Base-by-base conservation (phyloP, 1,139 yeast genomes). In the Kurtzmaniella natalensis region DNA sequence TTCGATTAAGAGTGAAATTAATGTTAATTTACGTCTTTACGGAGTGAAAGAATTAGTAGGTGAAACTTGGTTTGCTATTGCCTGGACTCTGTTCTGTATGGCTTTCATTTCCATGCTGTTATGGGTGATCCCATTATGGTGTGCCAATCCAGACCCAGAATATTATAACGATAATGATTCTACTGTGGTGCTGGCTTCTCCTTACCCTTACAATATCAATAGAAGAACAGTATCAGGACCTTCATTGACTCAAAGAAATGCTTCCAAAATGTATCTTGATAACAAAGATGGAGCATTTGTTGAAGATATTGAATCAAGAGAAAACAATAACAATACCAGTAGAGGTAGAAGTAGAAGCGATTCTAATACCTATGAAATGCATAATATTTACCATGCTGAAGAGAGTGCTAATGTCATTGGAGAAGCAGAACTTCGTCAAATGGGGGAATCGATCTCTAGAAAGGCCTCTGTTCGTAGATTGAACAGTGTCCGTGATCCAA, bases 41-140 rank as follows among this genome's bases (percentile, higher is more conserved):
- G 81, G 81, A 0, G 57, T 77, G 4, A 37, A 52, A 4, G 46
- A 72, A 34, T 58, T 57, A 33, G 36, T 61, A 22, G 80, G 81
- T 0, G 27, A 32, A 0, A 39, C 47, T 0, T 76, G 75, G 71
- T 63, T 72, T 37, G 37, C 56, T 26, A 25, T 72, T n/a, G 41
- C 64, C 10, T 70, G 77, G 76, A 15, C 55, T 1, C 13, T 20
- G 19, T 51, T 59, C 25, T 52, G 42, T 0, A 37, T 57, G 8
- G 33, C 63, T 0, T 31, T 61, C 3, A 30, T 71, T 1, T 37
- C 47, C 5, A 50, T 49, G 54, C 28, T 56, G 7, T 43, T 65
- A 8, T 67, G 73, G 72, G 51, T 52, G 3, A 43, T 64, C 7
- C 72, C 73, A 1, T 41, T 61, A 16, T 68, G 73, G 73, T 68